These are phyloP conservation scores for Talaromyces wortmannii DNA, from an alignment of 495 filamentous ascomycete genomes.

Conservation along the genomic window DNA sequence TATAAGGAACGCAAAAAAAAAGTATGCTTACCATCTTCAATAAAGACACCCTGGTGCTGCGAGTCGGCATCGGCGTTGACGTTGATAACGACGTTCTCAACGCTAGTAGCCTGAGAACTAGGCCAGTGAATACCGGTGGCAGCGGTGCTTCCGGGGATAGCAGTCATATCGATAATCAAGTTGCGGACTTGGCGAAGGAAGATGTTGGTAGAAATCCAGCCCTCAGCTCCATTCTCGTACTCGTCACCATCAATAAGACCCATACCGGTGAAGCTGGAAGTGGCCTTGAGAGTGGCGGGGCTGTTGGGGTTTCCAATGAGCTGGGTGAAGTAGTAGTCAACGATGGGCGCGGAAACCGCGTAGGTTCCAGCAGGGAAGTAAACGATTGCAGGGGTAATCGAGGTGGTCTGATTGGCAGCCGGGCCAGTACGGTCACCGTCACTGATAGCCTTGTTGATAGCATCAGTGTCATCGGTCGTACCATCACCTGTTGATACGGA, in stretches of 20 bases:
- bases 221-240: constrained; percentile 23
- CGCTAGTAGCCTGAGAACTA: constrained; percentile 85
- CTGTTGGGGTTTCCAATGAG: constrained; percentile 53
- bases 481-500: background rate
- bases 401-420: constrained; percentile 30
- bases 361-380: constrained; percentile 56
- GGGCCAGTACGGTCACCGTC: constrained; percentile 40
- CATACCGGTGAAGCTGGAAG: constrained; percentile 48
- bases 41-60: constrained; percentile 66
- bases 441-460: constrained; percentile 48
- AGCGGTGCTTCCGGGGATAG: constrained; percentile 53
- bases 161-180: constrained; percentile 80
- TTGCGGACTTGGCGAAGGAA: constrained; percentile 97
- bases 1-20: no score
- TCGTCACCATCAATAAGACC: constrained; percentile 54
- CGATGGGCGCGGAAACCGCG: constrained; percentile 39
- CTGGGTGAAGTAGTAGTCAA: constrained; percentile 48
- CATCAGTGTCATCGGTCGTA: constrained; percentile 35
- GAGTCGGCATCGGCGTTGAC: constrained; percentile 72
- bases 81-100: constrained; percentile 86
- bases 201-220: constrained; percentile 67
- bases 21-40: constrained; percentile 52
- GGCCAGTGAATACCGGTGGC: constrained; percentile 93
- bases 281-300: constrained; percentile 51
- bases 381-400: constrained; percentile 45